Percentiles rank a stretch among this genome's conserved stretches.
phyloP scores from a whole-genome alignment of 1,284 basidiomycete genomes.

The Golubevia pallescens region DNA sequence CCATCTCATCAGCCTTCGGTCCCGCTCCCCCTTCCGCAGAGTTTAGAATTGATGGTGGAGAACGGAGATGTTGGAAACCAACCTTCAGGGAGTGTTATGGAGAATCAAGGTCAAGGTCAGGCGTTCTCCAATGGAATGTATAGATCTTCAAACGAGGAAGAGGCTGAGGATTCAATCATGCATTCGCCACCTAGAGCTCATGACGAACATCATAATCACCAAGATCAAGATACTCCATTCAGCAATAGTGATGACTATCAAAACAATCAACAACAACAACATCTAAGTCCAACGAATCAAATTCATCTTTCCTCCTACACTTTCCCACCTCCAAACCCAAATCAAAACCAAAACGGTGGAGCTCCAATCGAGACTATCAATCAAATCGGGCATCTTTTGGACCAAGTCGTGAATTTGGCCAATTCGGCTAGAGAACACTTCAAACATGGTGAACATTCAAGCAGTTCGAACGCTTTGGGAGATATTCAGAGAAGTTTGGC shows the following conservation, averaged over 20 bases:
- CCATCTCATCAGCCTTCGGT: neutral
- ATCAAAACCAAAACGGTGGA: no score
- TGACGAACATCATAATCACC: no score
- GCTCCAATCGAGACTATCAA: conserved; percentile 16
- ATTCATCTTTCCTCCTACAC: no score
- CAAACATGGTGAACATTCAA: conserved; percentile 33
- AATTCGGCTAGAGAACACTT: conserved; percentile 38
- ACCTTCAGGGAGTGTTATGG: neutral
- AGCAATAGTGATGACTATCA: no score
- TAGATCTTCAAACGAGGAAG: neutral
- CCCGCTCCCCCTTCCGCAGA: neutral
- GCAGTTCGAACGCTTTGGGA: conserved; percentile 37
- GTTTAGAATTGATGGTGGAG: neutral
- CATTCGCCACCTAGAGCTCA: no score
- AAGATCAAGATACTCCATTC: no score
- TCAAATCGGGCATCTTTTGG: conserved; percentile 37
- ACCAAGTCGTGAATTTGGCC: conserved; percentile 41
- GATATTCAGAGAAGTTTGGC: conserved; percentile 40
- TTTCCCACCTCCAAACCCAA: neutral
- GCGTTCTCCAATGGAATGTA: neutral
- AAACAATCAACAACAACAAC: no score
- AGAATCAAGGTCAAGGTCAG: neutral
- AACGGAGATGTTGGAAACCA: neutral
- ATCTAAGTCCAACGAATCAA: no score
- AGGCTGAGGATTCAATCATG: neutral